Conservation (phyloP, 2,329 filamentous ascomycete species). For the Neofusicoccum ribis region DNA sequence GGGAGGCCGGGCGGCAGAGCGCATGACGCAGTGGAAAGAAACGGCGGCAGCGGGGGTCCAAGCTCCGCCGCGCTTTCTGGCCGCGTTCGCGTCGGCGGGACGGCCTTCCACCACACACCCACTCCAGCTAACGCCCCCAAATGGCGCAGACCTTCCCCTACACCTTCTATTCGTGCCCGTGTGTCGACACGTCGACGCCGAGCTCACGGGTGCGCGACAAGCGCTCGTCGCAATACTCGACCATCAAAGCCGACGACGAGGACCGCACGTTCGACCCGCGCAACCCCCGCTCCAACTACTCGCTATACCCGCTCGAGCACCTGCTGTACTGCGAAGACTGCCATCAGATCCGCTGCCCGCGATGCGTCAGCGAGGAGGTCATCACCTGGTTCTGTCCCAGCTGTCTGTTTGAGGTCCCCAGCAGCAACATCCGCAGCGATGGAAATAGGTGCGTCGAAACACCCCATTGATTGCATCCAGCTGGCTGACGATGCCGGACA, state of each 20-base stretch:
- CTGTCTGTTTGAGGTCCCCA: constrained; percentile 94
- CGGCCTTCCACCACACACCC: not conserved
- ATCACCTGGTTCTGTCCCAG: constrained; percentile 94
- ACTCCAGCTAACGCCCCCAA: not conserved
- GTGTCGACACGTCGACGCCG: constrained; percentile 45
- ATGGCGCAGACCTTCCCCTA: constrained; percentile 64
- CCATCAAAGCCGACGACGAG: constrained; percentile 58
- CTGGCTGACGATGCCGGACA: constrained; percentile 35
- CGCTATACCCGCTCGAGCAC: constrained; percentile 88
- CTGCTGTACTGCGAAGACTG: constrained; percentile 97
- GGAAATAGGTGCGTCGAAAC: constrained; percentile 72
- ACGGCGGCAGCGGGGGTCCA: constrained; percentile 7
- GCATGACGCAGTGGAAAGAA: constrained; percentile 17
- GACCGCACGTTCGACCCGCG: constrained; percentile 84
- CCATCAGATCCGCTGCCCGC: constrained; percentile 89
- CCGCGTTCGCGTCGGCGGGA: constrained; percentile 6
- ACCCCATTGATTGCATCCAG: not conserved
- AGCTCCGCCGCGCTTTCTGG: constrained; percentile 8
- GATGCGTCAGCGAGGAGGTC: constrained; percentile 91
- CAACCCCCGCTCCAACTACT: constrained; percentile 82
- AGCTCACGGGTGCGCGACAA: constrained; percentile 36
- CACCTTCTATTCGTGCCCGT: constrained; percentile 65
- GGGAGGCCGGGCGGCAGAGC: not conserved
- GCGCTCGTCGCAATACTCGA: constrained; percentile 34
- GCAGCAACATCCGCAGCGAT: constrained; percentile 86